Evolutionary conservation across 2,329 filamentous ascomycete species (phyloP).

Genomic region (Acephala macrosclerotiorum): DNA sequence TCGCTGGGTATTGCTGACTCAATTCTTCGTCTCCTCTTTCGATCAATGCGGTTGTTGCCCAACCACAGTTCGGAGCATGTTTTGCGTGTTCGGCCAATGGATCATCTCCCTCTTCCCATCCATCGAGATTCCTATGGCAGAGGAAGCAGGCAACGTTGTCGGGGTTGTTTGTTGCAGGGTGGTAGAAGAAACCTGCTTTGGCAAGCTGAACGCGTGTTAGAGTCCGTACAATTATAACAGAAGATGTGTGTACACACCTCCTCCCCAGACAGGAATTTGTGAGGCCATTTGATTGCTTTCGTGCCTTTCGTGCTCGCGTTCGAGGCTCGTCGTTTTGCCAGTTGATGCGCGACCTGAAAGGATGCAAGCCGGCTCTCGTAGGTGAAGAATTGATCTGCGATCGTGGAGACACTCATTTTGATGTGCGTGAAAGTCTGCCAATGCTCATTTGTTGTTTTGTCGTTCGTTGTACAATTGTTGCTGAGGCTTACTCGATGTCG

Average conservation of each 20-base stretch:
- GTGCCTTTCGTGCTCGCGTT: constrained; percentile 63
- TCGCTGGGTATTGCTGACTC: constrained; percentile 75
- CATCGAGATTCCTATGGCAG: constrained; percentile 83
- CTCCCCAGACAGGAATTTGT: constrained; percentile 69
- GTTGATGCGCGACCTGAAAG: constrained; percentile 72
- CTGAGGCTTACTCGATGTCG: neutral
- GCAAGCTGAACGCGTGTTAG: constrained; percentile 69
- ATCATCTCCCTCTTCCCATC: constrained; percentile 89
- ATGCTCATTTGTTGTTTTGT: neutral
- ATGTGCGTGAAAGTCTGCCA: neutral
- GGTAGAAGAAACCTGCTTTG: constrained; percentile 89
- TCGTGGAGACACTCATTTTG: constrained; percentile 38
- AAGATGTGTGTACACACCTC: constrained; percentile 55
- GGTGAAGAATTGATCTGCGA: constrained; percentile 61
- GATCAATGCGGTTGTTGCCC: constrained; percentile 76
- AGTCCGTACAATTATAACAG: neutral
- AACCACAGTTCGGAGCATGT: constrained; percentile 83
- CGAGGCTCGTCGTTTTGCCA: constrained; percentile 74
- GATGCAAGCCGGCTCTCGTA: constrained; percentile 81
- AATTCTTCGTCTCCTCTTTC: constrained; percentile 69
- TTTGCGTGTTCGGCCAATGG: constrained; percentile 86
- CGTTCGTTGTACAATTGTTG: neutral
- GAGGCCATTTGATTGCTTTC: constrained; percentile 78
- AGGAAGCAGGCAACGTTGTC: constrained; percentile 93
- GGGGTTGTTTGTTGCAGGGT: constrained; percentile 74